These are phyloP conservation scores for Elongisporangium senticosum DNA, from an alignment of 352 stramenopile species.

Conservation along the genomic window DNA sequence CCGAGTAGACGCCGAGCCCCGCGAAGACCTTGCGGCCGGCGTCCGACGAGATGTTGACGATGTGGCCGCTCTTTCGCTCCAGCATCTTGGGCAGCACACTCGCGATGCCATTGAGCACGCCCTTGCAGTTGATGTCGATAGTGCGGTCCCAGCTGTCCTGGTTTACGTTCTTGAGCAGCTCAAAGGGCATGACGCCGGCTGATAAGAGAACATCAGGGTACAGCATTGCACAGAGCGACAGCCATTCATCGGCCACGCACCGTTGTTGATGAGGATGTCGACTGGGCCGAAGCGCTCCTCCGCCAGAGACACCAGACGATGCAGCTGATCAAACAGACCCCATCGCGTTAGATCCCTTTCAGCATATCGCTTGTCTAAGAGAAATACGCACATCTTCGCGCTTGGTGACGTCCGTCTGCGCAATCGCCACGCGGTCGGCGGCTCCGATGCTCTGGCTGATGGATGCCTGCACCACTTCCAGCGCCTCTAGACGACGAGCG, in stretches of 20 bases:
- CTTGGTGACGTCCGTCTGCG: constrained; percentile 65
- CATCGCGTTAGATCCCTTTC: background rate
- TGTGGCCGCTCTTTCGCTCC: constrained; percentile 66
- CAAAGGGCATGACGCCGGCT: constrained; percentile 93
- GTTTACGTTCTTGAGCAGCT: constrained; percentile 85
- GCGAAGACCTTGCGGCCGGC: constrained; percentile 77
- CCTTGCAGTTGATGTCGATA: constrained; percentile 94
- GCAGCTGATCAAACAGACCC: constrained; percentile 18
- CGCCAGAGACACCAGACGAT: constrained; percentile 51
- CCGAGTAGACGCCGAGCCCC: constrained; percentile 85
- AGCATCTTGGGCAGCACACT: constrained; percentile 71
- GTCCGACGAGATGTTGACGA: constrained; percentile 87
- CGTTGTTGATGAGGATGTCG: constrained; percentile 90
- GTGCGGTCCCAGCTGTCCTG: constrained; percentile 90
- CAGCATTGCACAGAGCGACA: background rate
- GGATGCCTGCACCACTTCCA: constrained; percentile 34
- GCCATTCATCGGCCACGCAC: constrained; percentile 10
- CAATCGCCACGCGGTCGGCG: constrained; percentile 28
- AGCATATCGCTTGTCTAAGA: background rate
- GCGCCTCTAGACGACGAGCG: constrained; percentile 56
- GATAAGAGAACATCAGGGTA: background rate
- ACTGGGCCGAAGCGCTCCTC: constrained; percentile 61
- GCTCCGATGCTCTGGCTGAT: constrained; percentile 26
- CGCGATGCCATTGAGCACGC: constrained; percentile 84
- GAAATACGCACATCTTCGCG: constrained; percentile 34